phyloP scores from a whole-genome alignment of 805 yeast genomes.

The Monosporozyma aerobia region DNA sequence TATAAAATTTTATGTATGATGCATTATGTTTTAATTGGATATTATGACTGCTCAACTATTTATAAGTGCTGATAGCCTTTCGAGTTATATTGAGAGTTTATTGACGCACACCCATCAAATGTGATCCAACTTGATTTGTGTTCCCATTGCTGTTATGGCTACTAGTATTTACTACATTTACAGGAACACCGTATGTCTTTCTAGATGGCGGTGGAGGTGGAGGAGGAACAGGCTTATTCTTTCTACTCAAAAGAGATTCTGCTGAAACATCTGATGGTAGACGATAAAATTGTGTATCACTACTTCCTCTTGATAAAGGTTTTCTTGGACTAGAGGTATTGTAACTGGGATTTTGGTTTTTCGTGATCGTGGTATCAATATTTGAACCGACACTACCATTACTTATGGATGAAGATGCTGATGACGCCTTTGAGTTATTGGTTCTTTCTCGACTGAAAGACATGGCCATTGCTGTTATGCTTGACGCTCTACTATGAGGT shows the following conservation, averaged over 20 bases:
- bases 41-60: neutral
- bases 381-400: neutral
- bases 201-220: slow-evolving; percentile 34
- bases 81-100: neutral
- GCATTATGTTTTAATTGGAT: neutral
- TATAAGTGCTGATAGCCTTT: too few relatives aligned
- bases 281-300: neutral
- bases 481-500: slow-evolving; percentile 17
- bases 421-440: neutral
- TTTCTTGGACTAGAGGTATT: neutral
- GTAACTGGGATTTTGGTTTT: neutral
- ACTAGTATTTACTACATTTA: neutral
- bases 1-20: neutral
- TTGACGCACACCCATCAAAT: slow-evolving; percentile 4
- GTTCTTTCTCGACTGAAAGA: slow-evolving; percentile 6
- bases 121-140: slow-evolving; percentile 2
- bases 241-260: slow-evolving; percentile 30
- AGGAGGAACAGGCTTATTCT: slow-evolving; percentile 24
- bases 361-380: neutral
- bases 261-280: slow-evolving; percentile 20
- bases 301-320: neutral
- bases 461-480: slow-evolving; percentile 15
- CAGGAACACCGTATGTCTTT: slow-evolving; percentile 8
- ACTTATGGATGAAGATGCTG: neutral
- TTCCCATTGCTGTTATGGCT: neutral